phyloP scores from a whole-genome alignment of 805 yeast species.

The Pichia nanzhaoensis region DNA sequence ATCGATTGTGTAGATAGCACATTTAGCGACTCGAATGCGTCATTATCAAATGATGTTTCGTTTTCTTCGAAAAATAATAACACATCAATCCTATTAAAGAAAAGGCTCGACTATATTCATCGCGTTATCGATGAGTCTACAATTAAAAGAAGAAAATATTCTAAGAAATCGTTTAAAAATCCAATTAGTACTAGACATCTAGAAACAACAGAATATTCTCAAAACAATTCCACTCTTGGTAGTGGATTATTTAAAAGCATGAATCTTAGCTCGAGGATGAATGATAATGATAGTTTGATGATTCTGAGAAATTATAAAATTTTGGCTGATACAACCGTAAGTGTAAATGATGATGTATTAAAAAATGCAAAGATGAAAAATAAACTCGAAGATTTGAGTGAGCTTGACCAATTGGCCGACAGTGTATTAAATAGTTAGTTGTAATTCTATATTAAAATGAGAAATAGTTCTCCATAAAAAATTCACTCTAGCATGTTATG shows the following conservation, averaged over 20 bases:
- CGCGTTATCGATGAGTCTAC: conserved; percentile 1
- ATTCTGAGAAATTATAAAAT: conserved; percentile 1
- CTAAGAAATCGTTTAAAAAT: not conserved
- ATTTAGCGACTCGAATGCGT: not conserved
- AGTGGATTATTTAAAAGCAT: not conserved
- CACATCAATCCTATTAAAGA: not conserved
- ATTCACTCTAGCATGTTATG: conserved; percentile 1
- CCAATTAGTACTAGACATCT: not conserved
- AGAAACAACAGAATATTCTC: too few relatives aligned
- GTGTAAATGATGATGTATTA: not conserved
- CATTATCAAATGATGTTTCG: not conserved
- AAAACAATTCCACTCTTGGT: not conserved
- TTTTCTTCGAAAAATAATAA: not conserved
- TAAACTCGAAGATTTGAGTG: conserved; percentile 16
- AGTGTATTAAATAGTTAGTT: conserved; percentile 17
- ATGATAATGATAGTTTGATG: conserved; percentile 2
- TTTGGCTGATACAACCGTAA: not conserved
- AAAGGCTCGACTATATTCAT: conserved; percentile 2
- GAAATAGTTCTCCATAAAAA: too few relatives aligned
- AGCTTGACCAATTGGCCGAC: conserved; percentile 23
- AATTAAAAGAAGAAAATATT: conserved; percentile 2
- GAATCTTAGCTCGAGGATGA: not conserved
- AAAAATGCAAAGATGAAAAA: not conserved
- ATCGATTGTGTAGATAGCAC: not conserved
- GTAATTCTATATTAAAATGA: conserved; percentile 3